phyloP scores from a whole-genome alignment of 352 stramenopile genomes.

The Phytophthora pinifolia region DNA sequence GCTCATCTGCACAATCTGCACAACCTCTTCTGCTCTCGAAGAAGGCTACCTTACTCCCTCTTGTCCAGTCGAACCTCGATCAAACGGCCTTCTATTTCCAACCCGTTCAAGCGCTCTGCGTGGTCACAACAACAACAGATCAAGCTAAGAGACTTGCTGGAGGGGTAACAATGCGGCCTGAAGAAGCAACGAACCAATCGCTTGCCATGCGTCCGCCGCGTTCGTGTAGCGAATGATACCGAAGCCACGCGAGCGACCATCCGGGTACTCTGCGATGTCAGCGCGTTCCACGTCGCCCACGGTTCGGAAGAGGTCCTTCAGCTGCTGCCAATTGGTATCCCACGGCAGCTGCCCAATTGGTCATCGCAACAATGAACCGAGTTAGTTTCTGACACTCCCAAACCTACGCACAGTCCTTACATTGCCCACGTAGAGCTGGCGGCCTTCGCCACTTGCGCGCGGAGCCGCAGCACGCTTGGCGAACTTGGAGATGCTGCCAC shows the following conservation, averaged over 20 bases:
- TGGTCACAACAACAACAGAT: not conserved
- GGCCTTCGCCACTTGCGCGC: slow-evolving; percentile 26
- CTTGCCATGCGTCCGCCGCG: slow-evolving; percentile 45
- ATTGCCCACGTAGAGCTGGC: slow-evolving; percentile 77
- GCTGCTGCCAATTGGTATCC: slow-evolving; percentile 65
- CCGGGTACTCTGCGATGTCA: slow-evolving; percentile 54
- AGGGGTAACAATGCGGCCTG: not conserved
- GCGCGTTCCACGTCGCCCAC: slow-evolving; percentile 70
- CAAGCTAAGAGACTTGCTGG: slow-evolving; percentile 5
- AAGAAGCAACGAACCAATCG: slow-evolving; percentile 57
- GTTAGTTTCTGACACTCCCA: not conserved
- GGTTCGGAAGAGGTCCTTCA: slow-evolving; percentile 68
- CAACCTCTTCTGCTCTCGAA: slow-evolving; percentile 10
- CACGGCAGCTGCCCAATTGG: slow-evolving; percentile 50
- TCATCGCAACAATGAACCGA: slow-evolving; percentile 5
- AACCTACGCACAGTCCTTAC: too few species aligned
- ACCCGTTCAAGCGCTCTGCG: slow-evolving; percentile 61
- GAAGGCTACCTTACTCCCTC: slow-evolving; percentile 24
- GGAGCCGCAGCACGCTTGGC: slow-evolving; percentile 37
- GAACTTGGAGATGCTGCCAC: slow-evolving; percentile 72
- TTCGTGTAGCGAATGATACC: slow-evolving; percentile 68
- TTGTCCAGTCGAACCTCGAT: slow-evolving; percentile 77
- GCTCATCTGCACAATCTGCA: slow-evolving; percentile 17
- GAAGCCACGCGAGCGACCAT: slow-evolving; percentile 70
- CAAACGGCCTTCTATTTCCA: slow-evolving; percentile 62